Base-by-base conservation (phyloP, 371 early-diverging fungal genomes). In the Mucor velutinosus region DNA sequence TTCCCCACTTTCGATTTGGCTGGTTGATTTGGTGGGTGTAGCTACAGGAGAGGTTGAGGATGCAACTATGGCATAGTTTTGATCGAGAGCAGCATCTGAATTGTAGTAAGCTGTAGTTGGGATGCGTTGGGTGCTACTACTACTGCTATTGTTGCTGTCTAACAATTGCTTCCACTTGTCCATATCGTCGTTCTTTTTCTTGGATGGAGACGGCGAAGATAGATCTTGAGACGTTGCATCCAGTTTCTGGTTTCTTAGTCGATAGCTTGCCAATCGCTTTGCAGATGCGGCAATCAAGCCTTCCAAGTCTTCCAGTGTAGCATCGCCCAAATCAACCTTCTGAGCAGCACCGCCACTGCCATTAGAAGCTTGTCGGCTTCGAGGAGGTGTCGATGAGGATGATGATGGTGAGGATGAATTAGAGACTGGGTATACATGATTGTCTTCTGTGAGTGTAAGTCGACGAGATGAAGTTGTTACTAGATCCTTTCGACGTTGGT, bases 271-370 rank as follows among this genome's bases (percentile, higher is more conserved):
- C 21, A 77, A 63, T 58, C 81, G 60, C 60, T 78, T 74, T 21
- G 83, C 83, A 33, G 83, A 83, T 19, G 79, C 79, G 21, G 83
- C 83, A 70, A 83, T 83, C 19, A 83, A 45, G 5, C 71, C 79
- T 69, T 83, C 79, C 5, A 83, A 59, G 62, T 80, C 81, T 53
- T 82, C 82, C 33, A 82, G 59, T 2, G 75, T 79, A 4, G 79
- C 79, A 27, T 82, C 82, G 19, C 74, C 77, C 37, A 75, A 64
- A 66, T 76, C 76, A 15, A 76, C 60, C 57, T 60, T 76, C n/a
- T 51, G 53, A 27, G 23, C 21, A 11, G 27, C 39, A 45, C 19
- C 55, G 8, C 35, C 39, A 45, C 30, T 60, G 6, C 41, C 12
- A 27, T 51, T 45, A 2, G 49, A 62, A 29, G 65, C 7, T 15